Conservation (phyloP, 1,139 yeast genomes). For the Pneumocystis oryctolagi region DNA sequence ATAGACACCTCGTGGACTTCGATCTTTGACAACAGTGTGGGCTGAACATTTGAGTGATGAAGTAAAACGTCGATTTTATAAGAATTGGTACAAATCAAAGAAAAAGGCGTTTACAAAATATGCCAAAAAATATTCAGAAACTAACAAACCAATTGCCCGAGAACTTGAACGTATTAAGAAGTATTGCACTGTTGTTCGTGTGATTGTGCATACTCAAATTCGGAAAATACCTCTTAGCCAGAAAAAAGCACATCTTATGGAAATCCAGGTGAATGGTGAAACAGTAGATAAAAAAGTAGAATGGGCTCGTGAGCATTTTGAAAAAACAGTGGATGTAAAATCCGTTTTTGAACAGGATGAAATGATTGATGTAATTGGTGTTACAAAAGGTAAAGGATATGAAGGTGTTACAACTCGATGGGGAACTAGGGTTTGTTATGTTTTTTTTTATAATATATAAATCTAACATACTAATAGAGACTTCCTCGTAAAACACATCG, state of each 20-base stretch:
- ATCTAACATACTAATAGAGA: slow-evolving; percentile 23
- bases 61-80: slow-evolving; percentile 99
- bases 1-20: slow-evolving; percentile 79
- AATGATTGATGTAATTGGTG: slow-evolving; percentile 96
- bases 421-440: not conserved
- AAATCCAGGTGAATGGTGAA: slow-evolving; percentile 99
- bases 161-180: slow-evolving; percentile 97
- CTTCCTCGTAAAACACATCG: slow-evolving; percentile 99
- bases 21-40: slow-evolving; percentile 99
- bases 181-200: slow-evolving; percentile 98
- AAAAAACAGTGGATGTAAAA: slow-evolving; percentile 93
- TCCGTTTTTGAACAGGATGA: slow-evolving; percentile 97
- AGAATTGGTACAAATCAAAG: slow-evolving; percentile 99
- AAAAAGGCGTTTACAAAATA: slow-evolving; percentile 99
- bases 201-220: slow-evolving; percentile 97
- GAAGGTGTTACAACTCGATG: slow-evolving; percentile 99
- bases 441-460: not conserved
- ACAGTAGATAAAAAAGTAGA: slow-evolving; percentile 91
- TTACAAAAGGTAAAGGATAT: slow-evolving; percentile 99
- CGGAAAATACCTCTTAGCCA: slow-evolving; percentile 98
- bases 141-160: slow-evolving; percentile 77
- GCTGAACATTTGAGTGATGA: slow-evolving; percentile 99
- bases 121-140: slow-evolving; percentile 95
- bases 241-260: slow-evolving; percentile 99
- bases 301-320: slow-evolving; percentile 98